Percentiles rank a stretch among this genome's conserved stretches.
phyloP scores from a whole-genome alignment of 2,329 filamentous ascomycete species.

The Fusarium globosum region DNA sequence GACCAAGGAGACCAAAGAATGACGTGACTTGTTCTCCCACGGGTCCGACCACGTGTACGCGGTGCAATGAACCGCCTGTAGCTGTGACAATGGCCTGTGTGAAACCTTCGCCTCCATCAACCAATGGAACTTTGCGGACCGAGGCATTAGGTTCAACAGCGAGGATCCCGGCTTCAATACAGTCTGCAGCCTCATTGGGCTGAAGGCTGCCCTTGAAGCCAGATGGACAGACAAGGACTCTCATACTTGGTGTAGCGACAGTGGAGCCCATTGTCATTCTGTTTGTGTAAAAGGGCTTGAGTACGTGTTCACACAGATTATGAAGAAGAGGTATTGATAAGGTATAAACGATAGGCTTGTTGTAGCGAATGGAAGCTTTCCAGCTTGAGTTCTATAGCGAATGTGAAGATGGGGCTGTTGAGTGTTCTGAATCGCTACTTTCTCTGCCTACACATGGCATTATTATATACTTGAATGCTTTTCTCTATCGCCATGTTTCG shows the following conservation, averaged over 20 bases:
- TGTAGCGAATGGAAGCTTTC: slow-evolving; percentile 15
- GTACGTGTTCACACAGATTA: rapidly evolving
- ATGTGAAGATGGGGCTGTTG: slow-evolving; percentile 13
- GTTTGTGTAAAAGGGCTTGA: rapidly evolving
- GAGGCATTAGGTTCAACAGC: slow-evolving; percentile 56
- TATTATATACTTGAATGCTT: slow-evolving; percentile 17
- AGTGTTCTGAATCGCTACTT: not conserved
- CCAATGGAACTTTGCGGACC: slow-evolving; percentile 61
- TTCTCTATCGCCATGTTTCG: no score
- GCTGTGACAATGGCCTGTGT: slow-evolving; percentile 57
- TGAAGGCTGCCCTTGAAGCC: slow-evolving; percentile 66
- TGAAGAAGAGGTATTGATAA: no score
- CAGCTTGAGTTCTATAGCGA: slow-evolving; percentile 17
- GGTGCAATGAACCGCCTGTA: slow-evolving; percentile 54
- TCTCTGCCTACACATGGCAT: not conserved
- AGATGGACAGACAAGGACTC: slow-evolving; percentile 61
- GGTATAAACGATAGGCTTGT: not conserved
- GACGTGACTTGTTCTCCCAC: slow-evolving; percentile 55
- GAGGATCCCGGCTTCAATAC: slow-evolving; percentile 61
- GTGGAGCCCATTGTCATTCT: slow-evolving; percentile 1
- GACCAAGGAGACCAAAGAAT: slow-evolving; percentile 58
- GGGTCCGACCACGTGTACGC: slow-evolving; percentile 56
- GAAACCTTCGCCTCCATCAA: slow-evolving; percentile 66
- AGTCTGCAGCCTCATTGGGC: slow-evolving; percentile 60
- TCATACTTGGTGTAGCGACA: slow-evolving; percentile 30